phyloP scores from a whole-genome alignment of 2,329 filamentous ascomycete genomes.

The Fusarium longipes region DNA sequence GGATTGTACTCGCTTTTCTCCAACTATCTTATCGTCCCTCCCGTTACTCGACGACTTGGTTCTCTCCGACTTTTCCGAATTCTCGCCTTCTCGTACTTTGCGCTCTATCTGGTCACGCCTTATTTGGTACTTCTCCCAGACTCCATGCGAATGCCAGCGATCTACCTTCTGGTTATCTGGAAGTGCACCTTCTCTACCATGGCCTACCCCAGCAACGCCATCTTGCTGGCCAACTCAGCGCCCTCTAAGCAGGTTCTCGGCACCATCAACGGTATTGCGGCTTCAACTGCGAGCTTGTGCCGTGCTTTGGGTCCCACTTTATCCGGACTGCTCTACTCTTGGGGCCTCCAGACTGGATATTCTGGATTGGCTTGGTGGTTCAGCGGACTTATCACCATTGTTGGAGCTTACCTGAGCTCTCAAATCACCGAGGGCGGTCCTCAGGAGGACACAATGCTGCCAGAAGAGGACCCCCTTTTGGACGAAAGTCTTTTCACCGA shows the following conservation, averaged over 20 bases:
- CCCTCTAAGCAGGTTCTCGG: constrained; percentile 87
- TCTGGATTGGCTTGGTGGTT: constrained; percentile 96
- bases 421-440: constrained; percentile 75
- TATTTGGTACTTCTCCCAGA: constrained; percentile 88
- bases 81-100: constrained; percentile 83
- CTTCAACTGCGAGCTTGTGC: constrained; percentile 89
- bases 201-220: constrained; percentile 89
- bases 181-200: constrained; percentile 94
- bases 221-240: constrained; percentile 88
- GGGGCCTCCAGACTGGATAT: constrained; percentile 82
- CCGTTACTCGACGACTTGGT: constrained; percentile 79
- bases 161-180: constrained; percentile 84
- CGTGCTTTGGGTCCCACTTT: constrained; percentile 89
- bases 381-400: constrained; percentile 78
- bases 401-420: constrained; percentile 79
- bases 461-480: constrained; percentile 54
- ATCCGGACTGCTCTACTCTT: constrained; percentile 85
- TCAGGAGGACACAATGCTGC: constrained; percentile 54
- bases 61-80: constrained; percentile 84
- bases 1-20: constrained; percentile 90
- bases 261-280: constrained; percentile 91
- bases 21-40: constrained; percentile 85
- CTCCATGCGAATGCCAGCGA: constrained; percentile 74
- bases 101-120: constrained; percentile 87
- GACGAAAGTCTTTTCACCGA: constrained; percentile 49